phyloP scores from a whole-genome alignment of 1,139 yeast species.

The Arxiozyma heterogenica region DNA sequence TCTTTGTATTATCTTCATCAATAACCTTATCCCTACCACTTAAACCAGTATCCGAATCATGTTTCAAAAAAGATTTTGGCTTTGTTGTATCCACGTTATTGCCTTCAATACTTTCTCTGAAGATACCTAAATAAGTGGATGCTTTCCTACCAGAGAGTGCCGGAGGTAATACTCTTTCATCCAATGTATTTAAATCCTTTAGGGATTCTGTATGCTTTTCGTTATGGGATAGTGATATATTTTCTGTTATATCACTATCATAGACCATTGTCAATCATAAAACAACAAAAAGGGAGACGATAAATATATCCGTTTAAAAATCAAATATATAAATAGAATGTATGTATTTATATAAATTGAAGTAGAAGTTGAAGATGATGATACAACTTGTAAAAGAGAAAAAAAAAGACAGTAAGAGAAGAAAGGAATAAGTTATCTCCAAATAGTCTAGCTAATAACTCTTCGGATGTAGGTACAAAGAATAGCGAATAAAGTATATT shows the following conservation, averaged over 20 bases:
- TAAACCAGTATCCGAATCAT: background rate
- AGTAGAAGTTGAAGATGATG: background rate
- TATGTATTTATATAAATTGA: too few relatives aligned
- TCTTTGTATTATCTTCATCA: background rate
- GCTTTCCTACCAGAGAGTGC: slow-evolving; percentile 30
- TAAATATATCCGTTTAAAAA: background rate
- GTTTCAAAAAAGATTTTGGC: background rate
- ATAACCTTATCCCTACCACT: background rate
- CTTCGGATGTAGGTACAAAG: background rate
- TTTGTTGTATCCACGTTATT: background rate
- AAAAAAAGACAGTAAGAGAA: background rate
- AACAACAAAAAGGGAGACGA: background rate
- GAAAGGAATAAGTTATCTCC: too few relatives aligned
- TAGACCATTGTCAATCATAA: background rate
- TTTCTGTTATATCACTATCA: background rate
- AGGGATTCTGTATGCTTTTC: background rate
- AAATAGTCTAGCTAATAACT: background rate
- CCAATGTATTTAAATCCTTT: slow-evolving; percentile 8
- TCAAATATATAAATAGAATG: too few relatives aligned
- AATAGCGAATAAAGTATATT: too few relatives aligned
- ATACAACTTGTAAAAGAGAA: background rate
- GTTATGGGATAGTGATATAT: background rate
- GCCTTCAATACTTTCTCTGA: slow-evolving; percentile 19
- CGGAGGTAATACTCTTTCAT: slow-evolving; percentile 14
- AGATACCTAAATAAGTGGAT: slow-evolving; percentile 29